phyloP scores from a whole-genome alignment of 2,329 filamentous ascomycete genomes.

The Aspergillus sergii region DNA sequence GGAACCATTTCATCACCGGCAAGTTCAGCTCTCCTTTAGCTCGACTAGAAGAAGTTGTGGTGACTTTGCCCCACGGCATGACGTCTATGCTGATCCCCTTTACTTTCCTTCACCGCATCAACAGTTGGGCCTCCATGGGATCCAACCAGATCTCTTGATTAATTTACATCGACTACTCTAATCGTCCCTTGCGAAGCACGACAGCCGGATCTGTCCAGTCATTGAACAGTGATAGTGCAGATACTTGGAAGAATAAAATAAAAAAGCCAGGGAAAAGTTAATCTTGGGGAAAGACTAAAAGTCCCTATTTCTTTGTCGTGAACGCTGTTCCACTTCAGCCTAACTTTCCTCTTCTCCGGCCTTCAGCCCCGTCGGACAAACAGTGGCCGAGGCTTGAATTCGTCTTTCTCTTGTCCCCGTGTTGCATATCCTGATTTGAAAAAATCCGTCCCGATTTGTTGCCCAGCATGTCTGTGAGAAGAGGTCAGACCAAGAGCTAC shows the following conservation, averaged over 20 bases:
- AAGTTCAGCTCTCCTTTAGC: not conserved
- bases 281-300: not conserved
- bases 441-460: constrained; percentile 1
- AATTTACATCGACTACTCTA: constrained; percentile 10
- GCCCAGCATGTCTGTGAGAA: constrained; percentile 33
- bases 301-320: not conserved
- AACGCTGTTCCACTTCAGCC: not conserved
- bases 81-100: constrained; percentile 19
- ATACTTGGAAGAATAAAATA: not conserved
- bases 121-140: constrained; percentile 20
- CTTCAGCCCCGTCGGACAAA: constrained; percentile 17
- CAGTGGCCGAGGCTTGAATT: constrained; percentile 21
- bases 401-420: constrained; percentile 6
- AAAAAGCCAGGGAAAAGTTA: constrained; percentile 2
- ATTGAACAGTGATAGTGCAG: constrained; percentile 6
- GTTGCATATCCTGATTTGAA: constrained; percentile 5
- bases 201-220: constrained; percentile 25
- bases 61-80: constrained; percentile 25
- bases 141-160: constrained; percentile 21
- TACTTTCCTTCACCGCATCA: constrained; percentile 27
- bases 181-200: constrained; percentile 9
- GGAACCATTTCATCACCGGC: not conserved
- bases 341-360: constrained; percentile 7
- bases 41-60: not conserved
- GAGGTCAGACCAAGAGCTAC: constrained; percentile 38